phyloP scores from a whole-genome alignment of 257 asterid species.

The Solanum gandarillasii region DNA sequence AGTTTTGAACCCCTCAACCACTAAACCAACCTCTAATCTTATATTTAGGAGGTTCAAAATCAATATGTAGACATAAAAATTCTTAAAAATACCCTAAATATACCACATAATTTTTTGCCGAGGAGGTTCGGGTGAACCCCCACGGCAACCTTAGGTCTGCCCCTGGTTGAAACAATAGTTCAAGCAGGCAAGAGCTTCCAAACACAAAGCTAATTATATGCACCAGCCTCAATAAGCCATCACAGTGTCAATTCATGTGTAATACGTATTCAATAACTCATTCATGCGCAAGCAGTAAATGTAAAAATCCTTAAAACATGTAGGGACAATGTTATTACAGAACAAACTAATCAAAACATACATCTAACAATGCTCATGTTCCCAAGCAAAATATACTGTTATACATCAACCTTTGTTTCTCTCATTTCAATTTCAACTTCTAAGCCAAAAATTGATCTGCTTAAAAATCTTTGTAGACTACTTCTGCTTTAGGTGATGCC shows the following conservation, averaged over 20 bases:
- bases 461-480: not conserved
- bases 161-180: not conserved
- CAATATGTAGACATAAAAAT: too few species aligned
- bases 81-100: too few species aligned
- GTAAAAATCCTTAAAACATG: not conserved
- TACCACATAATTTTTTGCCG: too few species aligned
- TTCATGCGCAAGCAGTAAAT: not conserved
- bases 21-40: too few species aligned
- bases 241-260: not conserved
- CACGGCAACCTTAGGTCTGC: too few species aligned
- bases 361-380: not conserved
- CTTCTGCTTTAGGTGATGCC: not conserved
- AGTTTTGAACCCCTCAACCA: too few species aligned
- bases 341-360: not conserved
- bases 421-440: not conserved
- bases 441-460: not conserved
- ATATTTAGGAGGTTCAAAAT: too few species aligned
- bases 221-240: not conserved
- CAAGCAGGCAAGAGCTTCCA: not conserved
- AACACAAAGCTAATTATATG: not conserved
- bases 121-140: too few species aligned
- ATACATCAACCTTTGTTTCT: not conserved
- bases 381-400: not conserved
- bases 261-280: not conserved
- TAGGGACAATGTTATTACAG: not conserved